A percentile compares a stretch with the other conserved stretches of the same genome.
These are phyloP conservation scores for Fusarium nodosum DNA, from an alignment of 2,329 filamentous ascomycete genomes.

Conservation along the genomic window DNA sequence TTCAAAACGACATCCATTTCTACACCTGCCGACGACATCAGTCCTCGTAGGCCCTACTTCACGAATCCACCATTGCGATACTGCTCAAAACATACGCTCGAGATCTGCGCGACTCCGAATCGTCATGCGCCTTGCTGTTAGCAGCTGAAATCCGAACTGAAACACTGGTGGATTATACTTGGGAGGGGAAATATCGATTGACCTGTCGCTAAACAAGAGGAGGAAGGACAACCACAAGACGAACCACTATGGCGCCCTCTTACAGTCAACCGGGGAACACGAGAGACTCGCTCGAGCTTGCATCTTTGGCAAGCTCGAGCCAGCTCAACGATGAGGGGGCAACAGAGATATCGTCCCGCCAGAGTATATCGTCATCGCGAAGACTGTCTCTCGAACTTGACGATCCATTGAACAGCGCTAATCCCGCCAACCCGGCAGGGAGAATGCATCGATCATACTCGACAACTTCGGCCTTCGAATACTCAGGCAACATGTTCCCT, in stretches of 20 bases:
- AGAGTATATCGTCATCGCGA: constrained; percentile 93
- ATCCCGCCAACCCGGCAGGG: constrained; percentile 67
- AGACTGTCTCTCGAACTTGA: constrained; percentile 86
- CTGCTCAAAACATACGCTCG: constrained; percentile 8
- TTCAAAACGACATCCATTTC: constrained; percentile 13
- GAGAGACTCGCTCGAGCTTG: constrained; percentile 96
- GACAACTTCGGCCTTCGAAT: constrained; percentile 93
- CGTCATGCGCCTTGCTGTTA: constrained; percentile 50
- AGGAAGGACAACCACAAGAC: constrained; percentile 12
- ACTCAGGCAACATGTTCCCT: constrained; percentile 92
- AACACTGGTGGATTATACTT: constrained; percentile 28
- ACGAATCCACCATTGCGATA: constrained; percentile 23
- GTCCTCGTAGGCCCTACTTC: constrained; percentile 23
- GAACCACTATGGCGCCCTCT: constrained; percentile 59
- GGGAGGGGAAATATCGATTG: constrained; percentile 18
- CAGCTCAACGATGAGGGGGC: constrained; percentile 65
- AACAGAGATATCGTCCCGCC: constrained; percentile 78
- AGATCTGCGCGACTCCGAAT: constrained; percentile 15
- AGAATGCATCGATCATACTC: constrained; percentile 79
- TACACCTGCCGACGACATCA: constrained; percentile 8
- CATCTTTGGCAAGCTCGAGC: constrained; percentile 90
- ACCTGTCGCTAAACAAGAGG: constrained; percentile 18
- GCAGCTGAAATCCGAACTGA: constrained; percentile 26
- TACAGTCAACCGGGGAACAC: constrained; percentile 62
- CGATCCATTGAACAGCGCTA: constrained; percentile 76